Conservation (phyloP, 805 yeast species). For the Metschnikowia lachancei region DNA sequence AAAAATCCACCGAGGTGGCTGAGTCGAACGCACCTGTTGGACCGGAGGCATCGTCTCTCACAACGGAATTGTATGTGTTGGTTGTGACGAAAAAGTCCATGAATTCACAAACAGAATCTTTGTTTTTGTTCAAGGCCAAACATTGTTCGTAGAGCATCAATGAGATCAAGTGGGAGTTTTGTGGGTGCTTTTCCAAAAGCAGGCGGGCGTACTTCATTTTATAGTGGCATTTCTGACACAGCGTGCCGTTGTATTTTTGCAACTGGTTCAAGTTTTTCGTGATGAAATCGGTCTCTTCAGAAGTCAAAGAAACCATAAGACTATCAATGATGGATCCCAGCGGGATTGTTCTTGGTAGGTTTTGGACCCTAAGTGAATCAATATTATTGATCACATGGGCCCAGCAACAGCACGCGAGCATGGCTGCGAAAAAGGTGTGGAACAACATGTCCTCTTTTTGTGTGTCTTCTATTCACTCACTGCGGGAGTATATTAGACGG, state of each 20-base stretch:
- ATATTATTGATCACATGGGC: conserved; percentile 28
- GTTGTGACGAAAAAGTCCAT: conserved; percentile 40
- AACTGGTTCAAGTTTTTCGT: conserved; percentile 28
- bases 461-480: too few relatives aligned
- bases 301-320: conserved; percentile 26
- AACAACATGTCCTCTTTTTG: neutral
- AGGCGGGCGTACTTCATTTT: conserved; percentile 30
- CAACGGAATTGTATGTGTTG: conserved; percentile 23
- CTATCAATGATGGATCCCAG: conserved; percentile 23
- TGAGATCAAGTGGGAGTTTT: conserved; percentile 34
- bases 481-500: too few relatives aligned
- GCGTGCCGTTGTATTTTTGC: conserved; percentile 30
- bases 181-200: conserved; percentile 29
- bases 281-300: conserved; percentile 30
- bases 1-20: conserved; percentile 32
- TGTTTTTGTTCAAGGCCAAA: conserved; percentile 26
- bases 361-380: conserved; percentile 24
- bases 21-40: conserved; percentile 15
- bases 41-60: conserved; percentile 23
- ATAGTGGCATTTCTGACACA: conserved; percentile 37
- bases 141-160: conserved; percentile 38
- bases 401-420: conserved; percentile 7
- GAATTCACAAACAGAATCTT: conserved; percentile 33
- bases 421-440: conserved; percentile 15
- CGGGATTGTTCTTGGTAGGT: conserved; percentile 15